Percentiles rank a stretch among this genome's conserved stretches.
Conservation (phyloP, 2,329 filamentous ascomycete genomes). For the Claviceps paspali region DNA sequence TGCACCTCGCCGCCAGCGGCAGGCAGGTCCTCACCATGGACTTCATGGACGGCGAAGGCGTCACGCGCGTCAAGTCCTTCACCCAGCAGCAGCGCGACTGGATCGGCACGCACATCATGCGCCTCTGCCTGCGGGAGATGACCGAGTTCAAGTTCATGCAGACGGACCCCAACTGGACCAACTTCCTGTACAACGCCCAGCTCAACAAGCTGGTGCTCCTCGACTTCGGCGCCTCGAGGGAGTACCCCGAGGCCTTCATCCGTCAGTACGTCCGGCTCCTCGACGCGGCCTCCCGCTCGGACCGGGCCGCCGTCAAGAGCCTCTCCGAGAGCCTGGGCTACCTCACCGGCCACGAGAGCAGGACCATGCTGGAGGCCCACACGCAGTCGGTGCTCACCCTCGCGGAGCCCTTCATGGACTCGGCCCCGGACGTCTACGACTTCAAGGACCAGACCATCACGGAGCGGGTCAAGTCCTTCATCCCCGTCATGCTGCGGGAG, state of each 20-base stretch:
- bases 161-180: slow-evolving; percentile 98
- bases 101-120: slow-evolving; percentile 88
- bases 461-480: slow-evolving; percentile 72
- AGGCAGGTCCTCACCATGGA: slow-evolving; percentile 86
- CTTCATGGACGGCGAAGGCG: slow-evolving; percentile 70
- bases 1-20: slow-evolving; percentile 67
- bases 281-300: slow-evolving; percentile 58
- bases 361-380: slow-evolving; percentile 79
- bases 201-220: slow-evolving; percentile 70
- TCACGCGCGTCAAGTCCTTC: slow-evolving; percentile 65
- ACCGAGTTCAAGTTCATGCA: slow-evolving; percentile 97
- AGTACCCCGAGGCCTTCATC: slow-evolving; percentile 70
- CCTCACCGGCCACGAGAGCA: slow-evolving; percentile 77
- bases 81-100: slow-evolving; percentile 79
- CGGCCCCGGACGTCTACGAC: slow-evolving; percentile 73
- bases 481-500: slow-evolving; percentile 87
- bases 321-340: slow-evolving; percentile 73
- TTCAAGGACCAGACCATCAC: slow-evolving; percentile 94
- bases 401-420: slow-evolving; percentile 72
- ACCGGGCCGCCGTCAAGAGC: slow-evolving; percentile 46
- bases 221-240: slow-evolving; percentile 86
- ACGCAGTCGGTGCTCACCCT: slow-evolving; percentile 77
- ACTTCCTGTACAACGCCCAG: slow-evolving; percentile 76
- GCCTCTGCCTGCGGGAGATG: slow-evolving; percentile 84
- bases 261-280: slow-evolving; percentile 66